These are phyloP conservation scores for Termitomyces sp. DNA, from an alignment of 1,284 basidiomycete genomes.

Conservation along the genomic window DNA sequence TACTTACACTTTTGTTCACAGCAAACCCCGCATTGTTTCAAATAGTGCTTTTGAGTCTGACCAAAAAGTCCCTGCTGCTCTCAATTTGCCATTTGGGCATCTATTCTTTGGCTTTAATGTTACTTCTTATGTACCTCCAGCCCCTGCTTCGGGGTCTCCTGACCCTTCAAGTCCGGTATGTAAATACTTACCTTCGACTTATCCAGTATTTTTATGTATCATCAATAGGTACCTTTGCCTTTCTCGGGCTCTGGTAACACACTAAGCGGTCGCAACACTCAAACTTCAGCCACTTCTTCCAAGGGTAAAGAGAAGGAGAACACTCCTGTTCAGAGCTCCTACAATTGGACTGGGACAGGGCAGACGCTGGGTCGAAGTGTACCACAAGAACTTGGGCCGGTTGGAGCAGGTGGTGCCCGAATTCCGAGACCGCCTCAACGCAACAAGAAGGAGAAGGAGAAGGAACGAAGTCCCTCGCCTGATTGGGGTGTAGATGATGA, in stretches of 20 bases:
- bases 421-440: conserved; percentile 42
- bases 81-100: conserved; percentile 89
- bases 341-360: conserved; percentile 51
- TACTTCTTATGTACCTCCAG: conserved; percentile 59
- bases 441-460: conserved; percentile 27
- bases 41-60: conserved; percentile 76
- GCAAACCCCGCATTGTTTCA: conserved; percentile 82
- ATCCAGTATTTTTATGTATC: not conserved
- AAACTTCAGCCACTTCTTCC: conserved; percentile 22
- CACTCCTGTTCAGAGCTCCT: conserved; percentile 21
- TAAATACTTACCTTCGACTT: not conserved
- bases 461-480: conserved; percentile 59
- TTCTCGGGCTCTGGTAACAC: conserved; percentile 52
- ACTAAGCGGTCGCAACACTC: conserved; percentile 41
- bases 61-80: conserved; percentile 80
- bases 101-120: conserved; percentile 92
- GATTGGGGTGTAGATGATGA: conserved; percentile 77
- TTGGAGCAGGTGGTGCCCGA: conserved; percentile 50
- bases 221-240: conserved; percentile 29
- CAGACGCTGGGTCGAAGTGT: conserved; percentile 46
- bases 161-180: conserved; percentile 23
- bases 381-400: conserved; percentile 32
- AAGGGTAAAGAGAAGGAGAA: conserved; percentile 54
- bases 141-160: conserved; percentile 24
- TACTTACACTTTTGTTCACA: conserved; percentile 27